Evolutionary conservation across 208 protist species (phyloP), one percentile per base, ranked within the genome.

Genomic region (Leishmania gerbilli): DNA sequence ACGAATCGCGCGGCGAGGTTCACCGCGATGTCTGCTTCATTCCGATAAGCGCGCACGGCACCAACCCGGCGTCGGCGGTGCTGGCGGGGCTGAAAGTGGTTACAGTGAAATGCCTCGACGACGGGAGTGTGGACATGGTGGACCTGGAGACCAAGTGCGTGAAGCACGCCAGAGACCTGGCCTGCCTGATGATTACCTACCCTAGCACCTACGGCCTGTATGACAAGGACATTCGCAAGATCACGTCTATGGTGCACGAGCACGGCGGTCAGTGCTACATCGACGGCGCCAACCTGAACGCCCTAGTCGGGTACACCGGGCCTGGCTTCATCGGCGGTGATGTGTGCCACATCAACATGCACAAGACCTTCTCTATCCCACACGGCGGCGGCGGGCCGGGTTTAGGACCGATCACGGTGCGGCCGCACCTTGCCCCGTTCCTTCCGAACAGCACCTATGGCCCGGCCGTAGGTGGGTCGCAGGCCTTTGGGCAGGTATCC

Each of bases 201-300:
- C 99, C 99, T 42, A 99, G 97, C 65, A 99, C 98, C n/a, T 98
- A 99, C 85, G 99, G 99, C 74, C 94, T 99, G 24, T 99, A 99
- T 86, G 99, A 99, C 81, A 91, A 97, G 72, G 90, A 93, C 75
- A 99, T 99, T 72, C 84, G 89, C 5, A 92, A 97, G 68, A 92
- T 96, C 19, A 98, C 92, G 49, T 76, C 89, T 8, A 82, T 98
- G 72, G 86, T 99, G 19, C 98, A 99, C 89, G 83, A 94, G 24
- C 64, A 93, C 83, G 98, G 98, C 71, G 98, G 96, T 34, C 95
- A 98, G 83, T 98, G 99, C 58, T 99, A 99, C 86, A 98, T 99
- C 89, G 99, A 99, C 81, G 99, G 99, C 40, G 99, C 99, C 40
- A 99, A 99, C 93, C 93, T 99, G 85, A 99, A 99, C 87, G 99